Evolutionary conservation across 805 yeast species (phyloP).

Genomic region (Saturnispora sekii): DNA sequence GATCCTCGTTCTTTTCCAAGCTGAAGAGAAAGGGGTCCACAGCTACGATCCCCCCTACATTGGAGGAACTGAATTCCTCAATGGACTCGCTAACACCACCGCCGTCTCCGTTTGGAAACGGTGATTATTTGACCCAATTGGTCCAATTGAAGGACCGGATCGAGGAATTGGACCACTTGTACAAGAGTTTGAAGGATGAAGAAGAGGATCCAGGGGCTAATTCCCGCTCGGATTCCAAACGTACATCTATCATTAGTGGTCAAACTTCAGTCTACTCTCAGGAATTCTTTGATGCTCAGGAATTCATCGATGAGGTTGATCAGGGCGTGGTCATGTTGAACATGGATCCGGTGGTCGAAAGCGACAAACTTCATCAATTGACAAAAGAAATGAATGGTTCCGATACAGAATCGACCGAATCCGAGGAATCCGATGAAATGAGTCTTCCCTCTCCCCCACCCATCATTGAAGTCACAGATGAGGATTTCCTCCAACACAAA

Average conservation of each 20-base stretch:
- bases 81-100: not conserved
- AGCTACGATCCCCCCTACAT: too few relatives aligned
- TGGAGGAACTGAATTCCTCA: too few relatives aligned
- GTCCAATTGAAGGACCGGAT: constrained; percentile 8
- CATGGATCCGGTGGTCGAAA: constrained; percentile 6
- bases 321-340: constrained; percentile 50
- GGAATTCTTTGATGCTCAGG: constrained; percentile 63
- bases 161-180: constrained; percentile 19
- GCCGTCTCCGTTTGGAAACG: not conserved
- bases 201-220: constrained; percentile 16
- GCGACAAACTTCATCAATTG: not conserved
- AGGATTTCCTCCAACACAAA: not conserved
- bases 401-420: not conserved
- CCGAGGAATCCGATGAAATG: not conserved
- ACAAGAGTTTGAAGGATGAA: constrained; percentile 15
- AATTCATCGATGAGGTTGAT: constrained; percentile 38
- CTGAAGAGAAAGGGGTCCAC: constrained; percentile 4
- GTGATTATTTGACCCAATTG: not conserved
- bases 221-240: constrained; percentile 18
- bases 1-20: constrained; percentile 6
- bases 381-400: not conserved
- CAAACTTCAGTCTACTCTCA: constrained; percentile 34
- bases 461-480: too few relatives aligned
- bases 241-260: constrained; percentile 20
- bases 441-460: too few relatives aligned